Conservation (phyloP, 108 stramenopile species). For the Cyclostephanos tholiformis region DNA sequence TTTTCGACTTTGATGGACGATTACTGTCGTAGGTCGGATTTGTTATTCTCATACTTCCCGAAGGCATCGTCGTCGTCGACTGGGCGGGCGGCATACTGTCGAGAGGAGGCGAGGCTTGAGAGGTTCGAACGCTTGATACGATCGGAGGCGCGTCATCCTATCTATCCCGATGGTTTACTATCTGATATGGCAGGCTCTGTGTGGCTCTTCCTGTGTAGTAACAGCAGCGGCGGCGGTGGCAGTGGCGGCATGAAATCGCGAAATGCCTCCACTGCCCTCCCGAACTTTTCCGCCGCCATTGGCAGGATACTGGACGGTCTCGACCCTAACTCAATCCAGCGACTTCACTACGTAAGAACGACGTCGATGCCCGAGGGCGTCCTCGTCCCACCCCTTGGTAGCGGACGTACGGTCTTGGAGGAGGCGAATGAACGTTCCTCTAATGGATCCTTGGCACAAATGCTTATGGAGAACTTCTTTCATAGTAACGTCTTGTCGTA, state of each 20-base stretch:
- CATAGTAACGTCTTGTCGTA: conserved; percentile 26
- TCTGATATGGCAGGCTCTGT: conserved; percentile 34
- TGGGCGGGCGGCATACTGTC: conserved; percentile 20
- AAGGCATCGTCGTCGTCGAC: conserved; percentile 16
- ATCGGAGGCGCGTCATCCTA: conserved; percentile 18
- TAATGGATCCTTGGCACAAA: conserved; percentile 15
- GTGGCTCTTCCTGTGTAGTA: conserved; percentile 38
- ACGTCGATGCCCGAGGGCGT: conserved; percentile 29
- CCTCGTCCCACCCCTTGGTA: conserved; percentile 22
- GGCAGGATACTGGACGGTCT: conserved; percentile 45
- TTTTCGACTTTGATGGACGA: conserved; percentile 11
- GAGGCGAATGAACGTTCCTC: conserved; percentile 47
- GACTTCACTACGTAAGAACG: conserved; percentile 26
- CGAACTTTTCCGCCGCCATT: conserved; percentile 21
- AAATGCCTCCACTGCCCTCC: background rate
- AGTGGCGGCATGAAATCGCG: background rate
- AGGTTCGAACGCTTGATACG: conserved; percentile 41
- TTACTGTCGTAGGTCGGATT: conserved; percentile 35
- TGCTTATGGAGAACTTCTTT: conserved; percentile 32
- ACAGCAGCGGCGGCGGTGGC: background rate
- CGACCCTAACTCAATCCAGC: conserved; percentile 12
- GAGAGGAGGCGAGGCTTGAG: conserved; percentile 20
- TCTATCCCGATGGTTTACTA: conserved; percentile 7
- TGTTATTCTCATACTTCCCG: conserved; percentile 47
- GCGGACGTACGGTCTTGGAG: conserved; percentile 33